Evolutionary conservation across 1,284 basidiomycete genomes (phyloP), one percentile per base, ranked within the genome.

Genomic region (Moniliella sp.): DNA sequence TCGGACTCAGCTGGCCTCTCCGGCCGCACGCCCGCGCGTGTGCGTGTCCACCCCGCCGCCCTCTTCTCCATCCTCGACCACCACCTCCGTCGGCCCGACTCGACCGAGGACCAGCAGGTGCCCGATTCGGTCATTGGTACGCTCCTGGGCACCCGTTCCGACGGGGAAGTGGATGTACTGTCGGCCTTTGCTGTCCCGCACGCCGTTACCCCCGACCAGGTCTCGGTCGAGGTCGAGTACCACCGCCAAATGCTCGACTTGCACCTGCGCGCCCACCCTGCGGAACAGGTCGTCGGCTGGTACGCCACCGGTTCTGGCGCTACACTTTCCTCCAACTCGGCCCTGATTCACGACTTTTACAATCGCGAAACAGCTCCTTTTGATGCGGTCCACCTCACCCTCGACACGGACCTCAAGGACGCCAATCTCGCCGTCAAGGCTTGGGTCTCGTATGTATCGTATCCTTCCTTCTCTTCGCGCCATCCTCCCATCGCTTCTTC

Each of bases 261-360:
- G 35, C 76, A 78, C 57, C 73, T 76, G 51, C 78, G 74, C 51
- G 78, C 80, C 9, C 75, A 74, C 54, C 75, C 79, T 10, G 77
- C 77, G 54, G 80, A 86, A 57, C 71, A 75, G 32, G 82, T 86
- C 43, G 78, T 86, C 27, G 82, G 82, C 41, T 88, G 82, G 82
- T 58, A 58, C 35, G 51, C 52, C 13, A 56, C 55, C 14, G 49
- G 43, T 42, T 77, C 78, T 3, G 74, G 78, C 43, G n/a, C n/a
- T n/a, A n/a, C n/a, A n/a, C 71, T 97, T 39, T 88, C 91, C 67
- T 81, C 80, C 10, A 88, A 88, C 67, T 88, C 84, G 27, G 84
- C 91, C 13, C 70, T 99, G 44, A 91, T 99, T 56, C 91, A 97
- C 70, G 86, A 93, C 65, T 93, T 93, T 65, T 97, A 91, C 64